Evolutionary conservation across 768 basidiomycete species (phyloP), one percentile per base, ranked within the genome.

Genomic region (Gautieria morchelliformis): DNA sequence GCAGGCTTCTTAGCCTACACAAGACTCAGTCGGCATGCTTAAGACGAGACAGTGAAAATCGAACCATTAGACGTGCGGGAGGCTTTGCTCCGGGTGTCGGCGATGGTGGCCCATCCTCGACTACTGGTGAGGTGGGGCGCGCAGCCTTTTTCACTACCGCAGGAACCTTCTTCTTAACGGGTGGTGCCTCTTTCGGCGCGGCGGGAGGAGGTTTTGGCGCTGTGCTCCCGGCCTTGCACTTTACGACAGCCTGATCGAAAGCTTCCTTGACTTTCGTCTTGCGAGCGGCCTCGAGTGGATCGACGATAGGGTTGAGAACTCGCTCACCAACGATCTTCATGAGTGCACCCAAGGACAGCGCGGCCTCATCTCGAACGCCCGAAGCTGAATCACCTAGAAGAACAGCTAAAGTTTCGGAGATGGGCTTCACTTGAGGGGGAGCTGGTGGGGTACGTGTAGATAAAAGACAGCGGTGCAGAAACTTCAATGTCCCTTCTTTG

Each of bases 241-340:
- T 95, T 41, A 97, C 89, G n/a, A 83, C 83, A 4, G 92, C 93
- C 64, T 87, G 92, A 58, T 91, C 93, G 62, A 82, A 89, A 1
- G 91, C 89, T 67, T 97, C 96, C 69, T 88, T 94, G 53, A 99
- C 91, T 72, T 97, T 99, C 2, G 76, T 78, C 71, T 91, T 93
- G 62, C 93, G 77, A 20, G 95, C 75, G 64, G 97, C 93, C 17
- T 89, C 84, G 57, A 98, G 74, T 9, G 79, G 75, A 60, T 97
- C 94, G 75, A 95, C 78, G 7, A 89, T 74, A 1, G 90, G 90
- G 65, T 87, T 93, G 46, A 99, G 78, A 17, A 87, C 85, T 30
- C 95, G 77, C 67, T 98, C 95, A 20, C 96, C 96, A 11, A 98
- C 81, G 80, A 98, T 94, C 75, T 90, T 97, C 89, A 94, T 94